Percentiles rank a stretch among this genome's conserved stretches.
phyloP scores from a whole-genome alignment of 129 eudicot genomes.

The Smallanthus sonchifolius region DNA sequence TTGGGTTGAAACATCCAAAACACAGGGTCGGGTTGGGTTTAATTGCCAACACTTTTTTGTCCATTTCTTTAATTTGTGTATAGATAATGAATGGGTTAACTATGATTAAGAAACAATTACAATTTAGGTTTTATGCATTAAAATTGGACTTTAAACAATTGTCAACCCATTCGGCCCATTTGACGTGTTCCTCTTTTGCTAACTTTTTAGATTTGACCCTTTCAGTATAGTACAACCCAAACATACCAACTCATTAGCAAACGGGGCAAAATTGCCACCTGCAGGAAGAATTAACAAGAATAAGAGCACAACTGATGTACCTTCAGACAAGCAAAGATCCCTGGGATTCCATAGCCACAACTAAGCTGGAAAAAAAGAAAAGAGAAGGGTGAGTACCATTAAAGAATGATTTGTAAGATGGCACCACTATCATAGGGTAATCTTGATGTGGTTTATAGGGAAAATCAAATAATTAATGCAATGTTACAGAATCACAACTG shows the following conservation, averaged over 20 bases:
- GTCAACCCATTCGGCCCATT: background rate
- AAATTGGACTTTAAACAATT: background rate
- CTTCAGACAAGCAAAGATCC: slow-evolving; percentile 75
- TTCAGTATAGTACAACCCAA: background rate
- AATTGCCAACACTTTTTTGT: background rate
- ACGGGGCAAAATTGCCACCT: background rate
- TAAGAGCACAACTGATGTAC: slow-evolving; percentile 24
- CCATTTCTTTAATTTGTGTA: background rate
- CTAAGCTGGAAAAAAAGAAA: slow-evolving; percentile 47
- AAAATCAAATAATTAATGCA: background rate
- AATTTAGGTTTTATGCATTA: background rate
- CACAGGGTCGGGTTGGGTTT: background rate
- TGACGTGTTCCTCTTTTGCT: background rate
- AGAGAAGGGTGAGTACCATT: background rate
- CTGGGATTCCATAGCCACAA: slow-evolving; percentile 64
- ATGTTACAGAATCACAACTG: background rate
- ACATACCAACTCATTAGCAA: background rate
- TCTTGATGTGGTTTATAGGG: background rate
- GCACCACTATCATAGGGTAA: background rate
- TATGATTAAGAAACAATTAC: background rate
- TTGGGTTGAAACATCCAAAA: background rate
- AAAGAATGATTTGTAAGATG: background rate
- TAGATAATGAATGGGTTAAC: background rate
- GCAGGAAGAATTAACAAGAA: background rate
- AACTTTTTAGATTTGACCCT: background rate